phyloP scores from a whole-genome alignment of 106 monocot species.

The Cymbidium sinense region DNA sequence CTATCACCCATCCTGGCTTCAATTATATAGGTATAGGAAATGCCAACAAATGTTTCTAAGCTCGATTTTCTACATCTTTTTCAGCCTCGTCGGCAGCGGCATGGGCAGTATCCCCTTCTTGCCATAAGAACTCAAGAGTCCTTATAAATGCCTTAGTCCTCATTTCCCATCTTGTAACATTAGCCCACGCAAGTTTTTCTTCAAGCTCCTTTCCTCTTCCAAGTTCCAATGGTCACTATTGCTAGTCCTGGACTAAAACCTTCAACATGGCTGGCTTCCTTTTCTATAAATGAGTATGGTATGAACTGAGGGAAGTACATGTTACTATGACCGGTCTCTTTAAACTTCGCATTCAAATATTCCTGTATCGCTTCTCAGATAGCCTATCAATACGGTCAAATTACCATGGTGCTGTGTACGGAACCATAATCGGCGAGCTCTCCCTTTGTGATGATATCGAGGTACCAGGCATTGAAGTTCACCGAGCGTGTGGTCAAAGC shows the following conservation, averaged over 20 bases:
- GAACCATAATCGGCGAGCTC: slow-evolving; percentile 95
- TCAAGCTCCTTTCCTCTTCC: slow-evolving; percentile 97
- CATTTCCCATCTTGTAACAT: slow-evolving; percentile 99
- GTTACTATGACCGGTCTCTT: slow-evolving; percentile 88
- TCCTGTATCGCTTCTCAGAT: slow-evolving; percentile 97
- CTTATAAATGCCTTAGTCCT: slow-evolving; percentile 94
- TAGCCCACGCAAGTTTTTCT: slow-evolving; percentile 99
- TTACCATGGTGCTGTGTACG: slow-evolving; percentile 92
- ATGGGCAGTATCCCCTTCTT: too few species aligned
- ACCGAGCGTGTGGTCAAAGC: slow-evolving; percentile 69
- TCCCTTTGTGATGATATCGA: slow-evolving; percentile 68
- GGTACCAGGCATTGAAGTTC: too few species aligned
- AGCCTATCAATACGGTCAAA: slow-evolving; percentile 88
- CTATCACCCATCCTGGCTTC: too few species aligned
- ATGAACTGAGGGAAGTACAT: too few species aligned
- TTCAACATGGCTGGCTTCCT: slow-evolving; percentile 94
- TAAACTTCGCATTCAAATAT: slow-evolving; percentile 87
- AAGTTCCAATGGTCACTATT: slow-evolving; percentile 82
- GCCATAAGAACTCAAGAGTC: slow-evolving; percentile 96
- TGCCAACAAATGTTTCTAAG: slow-evolving; percentile 93
- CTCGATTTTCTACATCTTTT: too few species aligned
- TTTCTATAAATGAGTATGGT: slow-evolving; percentile 91
- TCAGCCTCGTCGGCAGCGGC: too few species aligned
- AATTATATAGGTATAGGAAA: slow-evolving; percentile 78
- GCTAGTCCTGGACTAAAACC: slow-evolving; percentile 95